Conservation (phyloP, 1,284 basidiomycete genomes). For the Ustilago vetiveriae region DNA sequence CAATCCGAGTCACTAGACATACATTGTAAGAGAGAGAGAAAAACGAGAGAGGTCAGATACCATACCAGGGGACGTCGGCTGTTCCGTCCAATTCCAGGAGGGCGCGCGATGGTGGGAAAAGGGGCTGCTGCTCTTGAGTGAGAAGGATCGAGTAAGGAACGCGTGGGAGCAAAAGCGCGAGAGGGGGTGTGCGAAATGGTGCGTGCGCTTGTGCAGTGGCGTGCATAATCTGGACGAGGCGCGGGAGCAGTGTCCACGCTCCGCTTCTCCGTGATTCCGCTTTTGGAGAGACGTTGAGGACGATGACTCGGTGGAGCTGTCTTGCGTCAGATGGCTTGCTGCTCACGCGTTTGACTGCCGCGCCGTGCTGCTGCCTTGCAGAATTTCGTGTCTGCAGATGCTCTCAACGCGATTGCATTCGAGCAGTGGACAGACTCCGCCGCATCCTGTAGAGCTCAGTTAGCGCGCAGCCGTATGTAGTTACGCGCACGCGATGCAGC, state of each 20-base stretch:
- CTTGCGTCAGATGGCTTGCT: constrained; percentile 5
- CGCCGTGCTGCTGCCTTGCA: too few relatives aligned
- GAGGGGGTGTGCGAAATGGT: too few relatives aligned
- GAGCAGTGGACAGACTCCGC: neutral
- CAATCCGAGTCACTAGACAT: too few relatives aligned
- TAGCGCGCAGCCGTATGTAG: neutral
- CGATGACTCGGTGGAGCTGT: neutral
- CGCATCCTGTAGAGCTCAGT: neutral
- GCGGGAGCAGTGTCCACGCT: neutral
- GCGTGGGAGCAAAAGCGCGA: too few relatives aligned
- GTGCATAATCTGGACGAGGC: neutral
- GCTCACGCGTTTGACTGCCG: constrained; percentile 4
- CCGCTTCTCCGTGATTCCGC: neutral
- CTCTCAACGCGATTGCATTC: neutral
- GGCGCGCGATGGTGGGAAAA: constrained; percentile 2
- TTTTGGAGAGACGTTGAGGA: too few relatives aligned
- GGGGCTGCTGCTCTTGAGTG: neutral
- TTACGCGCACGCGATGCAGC: neutral
- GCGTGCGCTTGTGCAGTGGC: constrained; percentile 8
- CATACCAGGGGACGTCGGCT: too few relatives aligned
- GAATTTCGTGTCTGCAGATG: neutral
- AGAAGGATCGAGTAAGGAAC: too few relatives aligned
- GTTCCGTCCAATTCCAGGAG: neutral
- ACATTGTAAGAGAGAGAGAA: too few relatives aligned
- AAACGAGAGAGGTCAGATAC: too few relatives aligned